Conservation (phyloP, 192 early-diverging fungal genomes). For the Globomyces pollinis-pini region DNA sequence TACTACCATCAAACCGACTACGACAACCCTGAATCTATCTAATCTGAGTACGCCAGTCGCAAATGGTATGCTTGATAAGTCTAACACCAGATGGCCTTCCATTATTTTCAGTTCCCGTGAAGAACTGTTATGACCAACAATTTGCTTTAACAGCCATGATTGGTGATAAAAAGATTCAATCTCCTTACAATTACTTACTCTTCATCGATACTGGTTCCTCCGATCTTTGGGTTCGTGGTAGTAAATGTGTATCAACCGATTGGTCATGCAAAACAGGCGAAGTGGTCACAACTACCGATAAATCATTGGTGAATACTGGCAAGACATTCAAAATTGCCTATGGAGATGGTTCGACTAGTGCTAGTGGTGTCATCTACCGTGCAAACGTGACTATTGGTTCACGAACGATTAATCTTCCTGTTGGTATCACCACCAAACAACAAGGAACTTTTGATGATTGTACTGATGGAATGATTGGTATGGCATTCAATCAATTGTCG, state of each 20-base stretch:
- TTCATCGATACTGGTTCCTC: conserved; percentile 4
- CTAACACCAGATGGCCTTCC: too few species aligned
- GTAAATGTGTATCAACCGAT: background rate
- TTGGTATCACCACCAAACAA: conserved; percentile 6
- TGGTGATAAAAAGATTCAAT: too few species aligned
- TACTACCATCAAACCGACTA: too few species aligned
- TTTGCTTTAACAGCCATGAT: too few species aligned
- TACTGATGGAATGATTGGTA: conserved; percentile 28
- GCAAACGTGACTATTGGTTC: background rate
- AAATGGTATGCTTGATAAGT: too few species aligned
- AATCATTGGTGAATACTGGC: background rate
- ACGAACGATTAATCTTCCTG: background rate
- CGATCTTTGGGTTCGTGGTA: conserved; percentile 1
- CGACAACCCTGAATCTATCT: too few species aligned
- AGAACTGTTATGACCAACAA: too few species aligned
- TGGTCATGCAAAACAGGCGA: background rate
- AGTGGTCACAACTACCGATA: background rate
- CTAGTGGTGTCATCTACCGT: conserved; percentile 1
- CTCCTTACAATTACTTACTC: too few species aligned
- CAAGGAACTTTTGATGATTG: background rate
- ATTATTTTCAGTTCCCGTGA: too few species aligned
- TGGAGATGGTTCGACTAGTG: too few species aligned
- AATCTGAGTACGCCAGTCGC: too few species aligned
- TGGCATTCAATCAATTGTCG: conserved; percentile 25
- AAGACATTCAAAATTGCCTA: background rate